phyloP scores from a whole-genome alignment of 106 monocot species.

The Apostasia ramifera region DNA sequence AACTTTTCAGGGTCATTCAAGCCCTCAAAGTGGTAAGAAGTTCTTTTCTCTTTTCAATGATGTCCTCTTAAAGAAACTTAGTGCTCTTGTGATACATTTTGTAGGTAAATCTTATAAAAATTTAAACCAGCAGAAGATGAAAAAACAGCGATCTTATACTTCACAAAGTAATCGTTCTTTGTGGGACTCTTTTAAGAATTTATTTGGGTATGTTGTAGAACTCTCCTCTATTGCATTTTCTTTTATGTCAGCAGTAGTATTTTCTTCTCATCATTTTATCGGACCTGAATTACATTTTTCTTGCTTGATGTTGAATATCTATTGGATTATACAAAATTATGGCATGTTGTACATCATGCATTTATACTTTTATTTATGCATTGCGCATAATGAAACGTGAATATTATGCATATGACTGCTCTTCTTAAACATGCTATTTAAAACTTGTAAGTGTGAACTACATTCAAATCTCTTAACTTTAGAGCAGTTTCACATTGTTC shows the following conservation, averaged over 20 bases:
- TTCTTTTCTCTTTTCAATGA: neutral
- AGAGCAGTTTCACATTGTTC: too few relatives aligned
- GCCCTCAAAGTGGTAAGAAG: constrained; percentile 19
- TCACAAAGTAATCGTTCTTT: constrained; percentile 16
- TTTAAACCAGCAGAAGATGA: constrained; percentile 7
- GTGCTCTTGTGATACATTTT: constrained; percentile 3
- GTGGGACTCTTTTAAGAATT: constrained; percentile 45
- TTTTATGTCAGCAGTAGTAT: too few relatives aligned
- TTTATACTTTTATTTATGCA: neutral
- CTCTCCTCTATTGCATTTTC: too few relatives aligned
- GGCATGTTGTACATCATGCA: neutral
- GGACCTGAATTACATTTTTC: too few relatives aligned
- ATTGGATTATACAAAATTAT: neutral
- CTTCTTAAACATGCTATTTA: too few relatives aligned
- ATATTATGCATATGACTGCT: too few relatives aligned
- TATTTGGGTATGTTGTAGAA: constrained; percentile 55
- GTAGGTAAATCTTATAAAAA: constrained; percentile 11
- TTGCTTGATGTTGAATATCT: too few relatives aligned
- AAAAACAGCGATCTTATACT: constrained; percentile 8
- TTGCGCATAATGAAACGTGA: too few relatives aligned
- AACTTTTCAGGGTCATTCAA: constrained; percentile 15
- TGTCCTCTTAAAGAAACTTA: neutral
- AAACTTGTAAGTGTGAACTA: too few relatives aligned
- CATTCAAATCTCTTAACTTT: too few relatives aligned
- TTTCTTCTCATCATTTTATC: too few relatives aligned